Evolutionary conservation across 345 rosid species (phyloP), one percentile per base, ranked within the genome.

Genomic region (Eucalyptus urophylla): DNA sequence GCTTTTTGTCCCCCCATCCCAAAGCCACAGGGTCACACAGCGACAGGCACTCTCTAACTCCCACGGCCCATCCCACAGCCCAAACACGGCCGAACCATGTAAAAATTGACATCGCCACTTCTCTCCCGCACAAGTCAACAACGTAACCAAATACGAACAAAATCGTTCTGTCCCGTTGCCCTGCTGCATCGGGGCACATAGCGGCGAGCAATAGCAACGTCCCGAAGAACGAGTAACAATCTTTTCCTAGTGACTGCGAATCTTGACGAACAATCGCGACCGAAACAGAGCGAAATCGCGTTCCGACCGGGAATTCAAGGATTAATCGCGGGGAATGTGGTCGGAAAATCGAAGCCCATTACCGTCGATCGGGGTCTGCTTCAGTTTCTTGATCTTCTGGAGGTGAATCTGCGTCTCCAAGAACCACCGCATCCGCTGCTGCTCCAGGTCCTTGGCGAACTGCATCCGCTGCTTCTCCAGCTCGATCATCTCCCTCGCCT

Each of bases 391-490:
- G 45, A 92, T 91, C 93, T 92, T 93, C 89, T 91, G 92, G 51
- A 93, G 92, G 90, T 92, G 93, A 89, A 92, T 88, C 90, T 93
- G 95, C 45, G 93, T 93, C 87, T 93, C 95, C 14, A 93, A 90
- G 86, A 94, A 93, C 88, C 91, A 89, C 89, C 92, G 87, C 95
- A 94, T 92, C 89, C 95, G 90, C 89, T 94, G 94, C 93, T 89
- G 90, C 93, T 94, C 95, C 92, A 94, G 86, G 89, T 93, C 95
- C 88, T 91, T 93, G 6, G 94, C 88, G 49, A 94, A 94, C 88
- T 92, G 91, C 95, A 94, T 94, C 90, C 94, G 86, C 89, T 91
- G 93, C 91, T 93, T 94, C 92, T 94, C 95, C 93, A 94, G 89
- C 90, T 94, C 95, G 69, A 93, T 91, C 94, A 94, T 91, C 80